Evolutionary conservation across 371 early-diverging fungal species (phyloP), one percentile per base, ranked within the genome.

Genomic region (Circinella umbellata): DNA sequence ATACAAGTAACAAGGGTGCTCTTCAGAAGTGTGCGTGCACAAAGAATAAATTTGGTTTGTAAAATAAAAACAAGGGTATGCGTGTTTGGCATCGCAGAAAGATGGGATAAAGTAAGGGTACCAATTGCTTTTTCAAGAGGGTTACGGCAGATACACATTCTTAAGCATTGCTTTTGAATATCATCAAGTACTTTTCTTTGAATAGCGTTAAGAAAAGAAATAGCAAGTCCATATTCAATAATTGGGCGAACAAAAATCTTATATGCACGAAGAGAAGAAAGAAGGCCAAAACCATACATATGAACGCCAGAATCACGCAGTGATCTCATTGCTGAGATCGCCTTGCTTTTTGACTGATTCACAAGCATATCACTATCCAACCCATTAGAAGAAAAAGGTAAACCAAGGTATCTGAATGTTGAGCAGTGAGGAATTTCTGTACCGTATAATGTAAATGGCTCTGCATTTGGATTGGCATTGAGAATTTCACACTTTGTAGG

Each of bases 401-500:
- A 18, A 7, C 67, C 71, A 39, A 63, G 63, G 47, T 71, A 71
- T 3, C 4, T 38, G 57, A 62, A 67, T 3, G 38, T 48, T 15
- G 51, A 14, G 14, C n/a, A 42, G 10, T 17, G 6, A 39, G 67
- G 71, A 5, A 48, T 11, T 14, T 37, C 46, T 4, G 14, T 27
- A 34, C 64, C 63, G 18, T 69, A 62, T 36, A 69, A 47, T 7
- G 2, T 54, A n/a, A 69, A 37, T 3, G 51, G 39, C 14, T 61
- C 27, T 9, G 10, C 47, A 11, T 47, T 9, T 49, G 64, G 17
- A 37, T 15, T 59, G 37, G 64, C 46, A 46, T 71, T 65, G 9
- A 76, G 59, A 3, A 73, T 39, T 17, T 47, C 72, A 62, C 79
- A 75, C 63, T 78, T 78, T 15, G 66, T 37, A 8, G 73, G 73